A percentile compares a stretch with the other conserved stretches of the same genome.
These are phyloP conservation scores for Amniculicola lignicola DNA, from an alignment of 495 filamentous ascomycete genomes.

Conservation along the genomic window DNA sequence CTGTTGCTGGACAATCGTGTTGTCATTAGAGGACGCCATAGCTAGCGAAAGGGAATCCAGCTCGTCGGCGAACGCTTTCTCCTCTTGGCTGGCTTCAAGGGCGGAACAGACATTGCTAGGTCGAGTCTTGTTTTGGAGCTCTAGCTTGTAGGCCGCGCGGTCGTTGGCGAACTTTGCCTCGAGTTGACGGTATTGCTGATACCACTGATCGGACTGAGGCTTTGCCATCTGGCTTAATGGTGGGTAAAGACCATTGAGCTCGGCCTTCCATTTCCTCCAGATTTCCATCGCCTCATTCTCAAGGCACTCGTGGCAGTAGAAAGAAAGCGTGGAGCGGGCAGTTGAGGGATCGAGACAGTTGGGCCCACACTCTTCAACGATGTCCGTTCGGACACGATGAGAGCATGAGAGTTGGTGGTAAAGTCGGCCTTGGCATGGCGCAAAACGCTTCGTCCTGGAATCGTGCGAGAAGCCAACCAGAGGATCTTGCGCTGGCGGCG, in stretches of 20 bases:
- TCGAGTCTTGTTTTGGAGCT: slow-evolving; percentile 10
- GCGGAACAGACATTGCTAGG: slow-evolving; percentile 17
- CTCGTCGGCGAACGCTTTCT: slow-evolving; percentile 12
- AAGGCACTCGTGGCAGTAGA: slow-evolving; percentile 31
- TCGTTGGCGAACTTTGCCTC: slow-evolving; percentile 5
- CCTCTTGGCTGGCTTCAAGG: slow-evolving; percentile 12
- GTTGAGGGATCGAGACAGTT: slow-evolving; percentile 23
- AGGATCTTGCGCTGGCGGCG: neutral
- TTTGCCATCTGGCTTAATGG: slow-evolving; percentile 15
- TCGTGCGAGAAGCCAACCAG: neutral
- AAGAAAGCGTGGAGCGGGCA: neutral
- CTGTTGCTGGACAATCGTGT: neutral
- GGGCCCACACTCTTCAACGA: slow-evolving; percentile 28
- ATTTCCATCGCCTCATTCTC: slow-evolving; percentile 3
- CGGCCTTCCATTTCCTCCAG: slow-evolving; percentile 10
- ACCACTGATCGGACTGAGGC: slow-evolving; percentile 26
- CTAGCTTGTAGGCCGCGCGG: slow-evolving; percentile 8
- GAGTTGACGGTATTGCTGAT: slow-evolving; percentile 20
- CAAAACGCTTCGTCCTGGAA: slow-evolving; percentile 16
- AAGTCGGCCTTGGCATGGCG: slow-evolving; percentile 17
- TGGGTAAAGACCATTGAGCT: slow-evolving; percentile 20
- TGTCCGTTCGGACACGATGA: slow-evolving; percentile 27
- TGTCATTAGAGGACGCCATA: neutral
- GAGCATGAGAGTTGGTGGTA: slow-evolving; percentile 28
- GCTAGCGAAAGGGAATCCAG: slow-evolving; percentile 20